A percentile compares a stretch with the other conserved stretches of the same genome.
These are phyloP conservation scores for Colletotrichum sp. DNA, from an alignment of 2,329 filamentous ascomycete species.

Conservation along the genomic window DNA sequence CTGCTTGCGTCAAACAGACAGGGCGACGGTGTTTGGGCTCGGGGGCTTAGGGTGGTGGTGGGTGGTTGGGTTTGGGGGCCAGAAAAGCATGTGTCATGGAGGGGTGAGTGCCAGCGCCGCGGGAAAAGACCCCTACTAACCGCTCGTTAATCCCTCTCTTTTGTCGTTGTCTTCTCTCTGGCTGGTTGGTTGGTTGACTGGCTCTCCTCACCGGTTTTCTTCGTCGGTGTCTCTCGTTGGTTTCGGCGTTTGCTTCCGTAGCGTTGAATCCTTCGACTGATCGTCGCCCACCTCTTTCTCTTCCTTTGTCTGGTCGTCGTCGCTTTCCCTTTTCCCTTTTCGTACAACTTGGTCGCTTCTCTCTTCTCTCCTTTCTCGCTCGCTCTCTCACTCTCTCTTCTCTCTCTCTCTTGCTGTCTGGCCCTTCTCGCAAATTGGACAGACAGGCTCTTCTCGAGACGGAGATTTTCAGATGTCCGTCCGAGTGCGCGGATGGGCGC, in stretches of 20 bases:
- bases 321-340: neutral
- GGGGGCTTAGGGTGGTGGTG: neutral
- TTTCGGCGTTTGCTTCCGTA: neutral
- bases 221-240: neutral
- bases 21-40: neutral
- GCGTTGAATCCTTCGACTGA: neutral
- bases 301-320: neutral
- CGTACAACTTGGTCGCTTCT: neutral
- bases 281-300: neutral
- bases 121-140: neutral
- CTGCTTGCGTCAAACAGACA: neutral
- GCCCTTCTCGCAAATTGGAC: neutral
- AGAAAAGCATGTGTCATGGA: neutral
- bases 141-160: neutral
- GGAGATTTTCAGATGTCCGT: slow-evolving; percentile 5
- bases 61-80: slow-evolving; percentile 1
- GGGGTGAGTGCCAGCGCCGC: neutral
- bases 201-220: neutral
- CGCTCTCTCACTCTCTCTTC: neutral
- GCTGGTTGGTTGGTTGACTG: neutral
- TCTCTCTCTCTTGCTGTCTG: neutral
- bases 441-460: neutral
- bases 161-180: neutral
- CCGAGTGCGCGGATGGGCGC: neutral
- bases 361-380: neutral